A percentile compares a stretch with the other conserved stretches of the same genome.
These are phyloP conservation scores for Botrytis fabae DNA, from an alignment of 2,329 filamentous ascomycete genomes.

Conservation along the genomic window DNA sequence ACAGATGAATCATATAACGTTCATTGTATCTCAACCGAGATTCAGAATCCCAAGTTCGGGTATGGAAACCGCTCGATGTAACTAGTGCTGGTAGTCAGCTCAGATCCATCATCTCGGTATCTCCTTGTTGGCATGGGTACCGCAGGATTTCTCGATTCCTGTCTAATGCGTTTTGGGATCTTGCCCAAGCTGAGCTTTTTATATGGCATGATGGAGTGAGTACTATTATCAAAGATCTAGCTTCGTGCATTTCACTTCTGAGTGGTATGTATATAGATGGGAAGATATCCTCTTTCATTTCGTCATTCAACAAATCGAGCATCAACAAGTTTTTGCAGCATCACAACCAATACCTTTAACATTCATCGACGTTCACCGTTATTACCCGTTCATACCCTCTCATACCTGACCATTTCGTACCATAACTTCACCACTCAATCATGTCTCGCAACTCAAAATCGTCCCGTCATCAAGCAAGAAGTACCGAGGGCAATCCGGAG, in stretches of 20 bases:
- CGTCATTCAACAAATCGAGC: neutral
- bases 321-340: neutral
- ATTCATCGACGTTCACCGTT: neutral
- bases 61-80: slow-evolving; percentile 17
- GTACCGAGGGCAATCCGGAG: slow-evolving; percentile 28
- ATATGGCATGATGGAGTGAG: neutral
- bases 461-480: slow-evolving; percentile 32
- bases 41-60: neutral
- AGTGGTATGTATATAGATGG: slow-evolving; percentile 13
- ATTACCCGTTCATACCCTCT: neutral
- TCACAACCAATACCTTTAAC: neutral
- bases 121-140: slow-evolving; percentile 1
- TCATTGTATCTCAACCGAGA: neutral
- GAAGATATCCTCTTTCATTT: neutral
- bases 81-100: slow-evolving; percentile 20
- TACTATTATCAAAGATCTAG: slow-evolving; percentile 9
- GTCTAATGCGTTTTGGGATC: slow-evolving; percentile 14
- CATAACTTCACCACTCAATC: neutral
- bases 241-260: slow-evolving; percentile 9
- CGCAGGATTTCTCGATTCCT: slow-evolving; percentile 18
- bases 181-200: slow-evolving; percentile 10
- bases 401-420: neutral
- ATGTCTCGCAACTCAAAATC: slow-evolving; percentile 34
- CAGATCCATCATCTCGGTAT: slow-evolving; percentile 13
- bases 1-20: neutral